Base-by-base conservation (phyloP, 1,139 yeast species). In the Candida tropicalis region DNA sequence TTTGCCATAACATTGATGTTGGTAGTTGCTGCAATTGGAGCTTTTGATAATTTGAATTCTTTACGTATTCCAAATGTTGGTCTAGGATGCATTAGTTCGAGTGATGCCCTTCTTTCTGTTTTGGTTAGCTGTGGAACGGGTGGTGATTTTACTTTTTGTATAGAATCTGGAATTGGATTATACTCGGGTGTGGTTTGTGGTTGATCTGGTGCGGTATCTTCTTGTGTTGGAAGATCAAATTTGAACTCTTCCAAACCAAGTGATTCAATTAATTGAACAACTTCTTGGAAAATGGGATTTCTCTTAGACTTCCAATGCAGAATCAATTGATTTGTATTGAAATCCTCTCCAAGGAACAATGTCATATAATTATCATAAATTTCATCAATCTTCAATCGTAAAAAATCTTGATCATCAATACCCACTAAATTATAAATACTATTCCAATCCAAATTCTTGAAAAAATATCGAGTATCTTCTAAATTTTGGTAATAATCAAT, bases 1-100 rank as follows among this genome's bases (percentile, higher is more conserved):
- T 59, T 59, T 3, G 74, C 63, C 6, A 60, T 48, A 4, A 71
- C 74, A 47, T 68, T 67, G 25, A 72, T 61, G 40, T 59, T 65
- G 24, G 71, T 62, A 2, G 67, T 62, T 6, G 63, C 55, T 6
- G 63, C 57, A 1, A 73, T 70, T 1, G 73, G 70, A 1, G 74
- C 68, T 27, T 59, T 65, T 12, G 63, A 56, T 16, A 66, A 48
- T 37, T 59, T 59, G 4, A 51, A 25, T 16, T 54, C 47, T 24
- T 56, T 48, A 17, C 46, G 40, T 15, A 44, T 51, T 12, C 39
- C 33, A 10, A 36, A 15, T 6, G 45, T 37, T 4, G 62, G 56
- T 35, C 44, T 43, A 3, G 53, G 42, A 23, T 57, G 61, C 57
- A 67, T 64, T 37, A 68, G 53, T 20, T 65, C 70, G n/a, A 68